phyloP scores from a whole-genome alignment of 768 basidiomycete species.

The Lanmaoa rubissima region DNA sequence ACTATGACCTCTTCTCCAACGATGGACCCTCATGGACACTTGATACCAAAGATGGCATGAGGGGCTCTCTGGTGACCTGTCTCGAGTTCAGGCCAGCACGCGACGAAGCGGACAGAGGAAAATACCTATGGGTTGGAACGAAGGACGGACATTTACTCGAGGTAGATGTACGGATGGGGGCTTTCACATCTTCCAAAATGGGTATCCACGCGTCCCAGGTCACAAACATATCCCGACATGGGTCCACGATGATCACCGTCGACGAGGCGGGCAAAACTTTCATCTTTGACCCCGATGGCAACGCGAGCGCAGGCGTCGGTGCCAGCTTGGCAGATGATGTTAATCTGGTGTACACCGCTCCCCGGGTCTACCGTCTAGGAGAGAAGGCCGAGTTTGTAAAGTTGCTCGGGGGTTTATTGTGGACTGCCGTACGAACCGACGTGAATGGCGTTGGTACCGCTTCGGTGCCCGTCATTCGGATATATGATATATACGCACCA shows the following conservation, averaged over 20 bases:
- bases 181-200: slow-evolving; percentile 54
- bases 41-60: slow-evolving; percentile 63
- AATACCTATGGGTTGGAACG: slow-evolving; percentile 81
- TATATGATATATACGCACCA: slow-evolving; percentile 73
- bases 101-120: slow-evolving; percentile 49
- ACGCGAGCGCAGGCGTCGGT: slow-evolving; percentile 9
- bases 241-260: slow-evolving; percentile 68
- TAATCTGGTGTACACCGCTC: slow-evolving; percentile 45
- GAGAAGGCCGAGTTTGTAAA: slow-evolving; percentile 83
- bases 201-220: slow-evolving; percentile 66
- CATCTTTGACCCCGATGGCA: slow-evolving; percentile 56
- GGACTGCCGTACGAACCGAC: slow-evolving; percentile 70
- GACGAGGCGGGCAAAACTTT: slow-evolving; percentile 86
- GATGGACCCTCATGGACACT: slow-evolving; percentile 48
- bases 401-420: slow-evolving; percentile 72
- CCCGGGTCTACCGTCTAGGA: slow-evolving; percentile 63
- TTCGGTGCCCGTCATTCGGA: slow-evolving; percentile 69
- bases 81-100: slow-evolving; percentile 70
- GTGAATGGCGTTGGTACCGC: slow-evolving; percentile 40
- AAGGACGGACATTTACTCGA: slow-evolving; percentile 89
- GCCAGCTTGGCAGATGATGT: slow-evolving; percentile 39
- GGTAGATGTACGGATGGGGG: slow-evolving; percentile 66
- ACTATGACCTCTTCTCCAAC: slow-evolving; percentile 55
- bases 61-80: slow-evolving; percentile 69
- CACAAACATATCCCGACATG: slow-evolving; percentile 71